These are phyloP conservation scores for Yamadazyma paraphyllophila DNA, from an alignment of 805 yeast species.

Conservation along the genomic window DNA sequence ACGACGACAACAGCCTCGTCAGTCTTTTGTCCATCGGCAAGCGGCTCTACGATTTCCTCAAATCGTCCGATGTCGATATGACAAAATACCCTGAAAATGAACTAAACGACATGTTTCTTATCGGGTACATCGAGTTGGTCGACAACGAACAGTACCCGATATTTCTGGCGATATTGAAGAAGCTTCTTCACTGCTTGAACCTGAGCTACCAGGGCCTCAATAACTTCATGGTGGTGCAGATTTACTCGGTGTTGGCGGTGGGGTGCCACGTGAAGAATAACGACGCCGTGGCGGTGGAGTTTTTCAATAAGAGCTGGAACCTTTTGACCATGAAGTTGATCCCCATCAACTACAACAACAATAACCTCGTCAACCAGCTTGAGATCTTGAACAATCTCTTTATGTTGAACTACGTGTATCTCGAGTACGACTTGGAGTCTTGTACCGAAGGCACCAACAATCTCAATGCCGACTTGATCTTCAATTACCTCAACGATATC, in stretches of 20 bases:
- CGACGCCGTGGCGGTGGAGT: constrained; percentile 31
- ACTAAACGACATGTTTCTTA: constrained; percentile 28
- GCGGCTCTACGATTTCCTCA: constrained; percentile 19
- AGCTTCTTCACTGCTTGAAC: constrained; percentile 23
- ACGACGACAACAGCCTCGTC: constrained; percentile 19
- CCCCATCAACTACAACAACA: constrained; percentile 25
- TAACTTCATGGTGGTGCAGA: constrained; percentile 37
- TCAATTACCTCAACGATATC: constrained; percentile 50
- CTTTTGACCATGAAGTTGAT: constrained; percentile 33
- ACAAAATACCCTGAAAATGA: constrained; percentile 12
- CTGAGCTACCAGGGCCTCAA: constrained; percentile 17
- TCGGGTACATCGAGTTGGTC: constrained; percentile 28
- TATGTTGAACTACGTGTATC: constrained; percentile 41
- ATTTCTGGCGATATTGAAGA: constrained; percentile 21
- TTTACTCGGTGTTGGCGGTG: constrained; percentile 45
- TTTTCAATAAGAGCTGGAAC: constrained; percentile 47
- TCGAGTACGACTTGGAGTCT: constrained; percentile 34
- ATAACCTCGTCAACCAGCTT: constrained; percentile 13
- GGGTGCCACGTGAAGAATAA: constrained; percentile 32
- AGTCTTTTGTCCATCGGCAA: constrained; percentile 29
- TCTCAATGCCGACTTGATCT: constrained; percentile 43
- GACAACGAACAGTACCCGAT: constrained; percentile 12
- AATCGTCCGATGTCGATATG: constrained; percentile 13
- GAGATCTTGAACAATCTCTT: constrained; percentile 47
- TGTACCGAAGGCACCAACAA: constrained; percentile 1